A percentile compares a stretch with the other conserved stretches of the same genome.
phyloP scores from a whole-genome alignment of 176 grass and related monocot genomes.

The Elaeis guineensis region DNA sequence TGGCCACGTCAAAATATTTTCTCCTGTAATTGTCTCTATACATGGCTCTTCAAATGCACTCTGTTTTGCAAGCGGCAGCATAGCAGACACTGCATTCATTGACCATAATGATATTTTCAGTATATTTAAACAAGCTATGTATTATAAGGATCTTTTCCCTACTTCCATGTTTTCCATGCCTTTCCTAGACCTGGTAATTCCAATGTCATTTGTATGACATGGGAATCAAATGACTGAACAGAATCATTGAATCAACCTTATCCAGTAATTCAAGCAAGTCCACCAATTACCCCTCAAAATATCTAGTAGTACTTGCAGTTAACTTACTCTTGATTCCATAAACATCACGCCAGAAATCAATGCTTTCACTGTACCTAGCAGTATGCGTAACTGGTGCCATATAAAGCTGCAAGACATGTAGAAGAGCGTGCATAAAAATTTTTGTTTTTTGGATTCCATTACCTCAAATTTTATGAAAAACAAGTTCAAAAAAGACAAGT shows the following conservation, averaged over 20 bases:
- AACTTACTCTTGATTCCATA: slow-evolving; percentile 99
- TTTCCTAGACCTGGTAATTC: no score
- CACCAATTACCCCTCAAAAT: no score
- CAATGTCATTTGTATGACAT: neutral
- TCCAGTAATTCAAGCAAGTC: no score
- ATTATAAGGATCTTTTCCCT: no score
- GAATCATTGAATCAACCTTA: no score
- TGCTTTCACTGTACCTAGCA: slow-evolving; percentile 68
- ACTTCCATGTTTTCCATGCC: no score
- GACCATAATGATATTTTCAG: neutral
- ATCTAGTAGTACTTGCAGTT: neutral
- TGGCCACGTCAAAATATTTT: slow-evolving; percentile 97
- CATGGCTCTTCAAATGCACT: slow-evolving; percentile 79
- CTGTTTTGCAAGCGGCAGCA: slow-evolving; percentile 81
- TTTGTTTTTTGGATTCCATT: no score
- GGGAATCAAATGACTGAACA: neutral
- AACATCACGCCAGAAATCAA: slow-evolving; percentile 96
- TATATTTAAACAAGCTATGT: neutral
- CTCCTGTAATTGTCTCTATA: slow-evolving; percentile 86
- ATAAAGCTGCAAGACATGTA: slow-evolving; percentile 60
- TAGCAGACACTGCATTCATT: slow-evolving; percentile 57
- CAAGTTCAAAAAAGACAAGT: slow-evolving; percentile 1
- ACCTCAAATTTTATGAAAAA: no score
- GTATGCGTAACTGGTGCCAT: slow-evolving; percentile 89
- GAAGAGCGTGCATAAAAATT: no score